Evolutionary conservation across 2,329 filamentous ascomycete genomes (phyloP), one percentile per base, ranked within the genome.

Genomic region (Penicillium concentricum): DNA sequence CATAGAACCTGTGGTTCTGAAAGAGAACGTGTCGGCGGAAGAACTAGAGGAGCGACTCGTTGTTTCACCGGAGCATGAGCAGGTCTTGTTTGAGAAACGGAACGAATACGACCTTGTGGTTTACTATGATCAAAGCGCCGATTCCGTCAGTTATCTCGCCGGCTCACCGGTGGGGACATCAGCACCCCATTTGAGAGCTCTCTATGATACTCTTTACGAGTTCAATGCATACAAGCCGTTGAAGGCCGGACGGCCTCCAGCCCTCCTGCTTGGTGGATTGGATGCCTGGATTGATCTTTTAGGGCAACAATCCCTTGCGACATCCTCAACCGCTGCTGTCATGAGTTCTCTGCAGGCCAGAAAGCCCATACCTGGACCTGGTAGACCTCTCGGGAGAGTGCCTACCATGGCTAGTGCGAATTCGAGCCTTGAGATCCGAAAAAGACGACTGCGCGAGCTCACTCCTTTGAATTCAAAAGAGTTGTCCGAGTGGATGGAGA

Each of bases 211-310:
- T 0, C 78, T 99, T 4, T 86, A 87, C 51, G 87, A 94, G 56
- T 95, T 92, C 74, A 96, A 92, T 63, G 89, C 88, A 56, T 86
- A 87, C 16, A 90, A 89, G 63, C 87, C 88, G 10, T 76, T 96
- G 32, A 88, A 76, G 45, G 76, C 76, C 55, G 78, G 85, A 56
- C 81, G 86, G 26, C 82, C 84, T 3, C 92, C 93, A 0, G 89
- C 91, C 54, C 80, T 99, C 32, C 78, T 99, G 1, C 79, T 84
- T 51, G 94, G 94, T 18, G 94, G 94, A 0, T 74, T 99, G 12
- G 86, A 92, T 64, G 90, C 91, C 5, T 99, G 94, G 94, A 78
- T 86, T 18, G 88, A 94, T 66, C 75, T 94, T n/a, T 81, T 96
- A 66, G 93, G 94, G 2, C 76, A 79, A 13, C 82, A 86, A 51